phyloP scores from a whole-genome alignment of 2,329 filamentous ascomycete species.

The Claviceps quebecensis region DNA sequence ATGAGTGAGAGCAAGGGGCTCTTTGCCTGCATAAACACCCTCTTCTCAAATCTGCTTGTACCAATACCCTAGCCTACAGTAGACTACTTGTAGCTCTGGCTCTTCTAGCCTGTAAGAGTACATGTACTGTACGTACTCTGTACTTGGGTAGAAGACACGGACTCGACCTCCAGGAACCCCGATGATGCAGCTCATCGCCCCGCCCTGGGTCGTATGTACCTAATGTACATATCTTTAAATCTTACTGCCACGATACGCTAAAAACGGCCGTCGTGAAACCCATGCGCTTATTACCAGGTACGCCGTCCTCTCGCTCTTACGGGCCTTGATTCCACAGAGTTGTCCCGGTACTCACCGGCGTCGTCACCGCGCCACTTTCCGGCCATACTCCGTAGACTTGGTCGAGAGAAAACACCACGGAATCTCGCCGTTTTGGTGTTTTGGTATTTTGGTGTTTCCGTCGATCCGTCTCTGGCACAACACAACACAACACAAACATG shows the following conservation, averaged over 20 bases:
- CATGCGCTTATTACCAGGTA: not conserved
- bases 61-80: not conserved
- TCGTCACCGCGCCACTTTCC: not conserved
- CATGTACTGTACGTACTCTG: not conserved
- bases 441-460: not conserved
- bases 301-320: not conserved
- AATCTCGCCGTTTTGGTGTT: not conserved
- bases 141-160: not conserved
- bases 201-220: slow-evolving; percentile 1
- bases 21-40: not conserved
- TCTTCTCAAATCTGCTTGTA: not conserved
- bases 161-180: not conserved
- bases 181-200: slow-evolving; percentile 3
- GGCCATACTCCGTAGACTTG: not conserved
- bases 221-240: not conserved
- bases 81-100: no score
- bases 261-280: slow-evolving; percentile 4
- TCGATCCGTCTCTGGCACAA: not conserved
- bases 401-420: not conserved
- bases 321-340: not conserved
- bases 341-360: not conserved
- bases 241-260: slow-evolving; percentile 2
- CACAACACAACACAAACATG: no score
- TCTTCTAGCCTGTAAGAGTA: not conserved
- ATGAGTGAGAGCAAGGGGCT: no score